Base-by-base conservation (phyloP, 768 basidiomycete species). In the Mycena vulgaris region DNA sequence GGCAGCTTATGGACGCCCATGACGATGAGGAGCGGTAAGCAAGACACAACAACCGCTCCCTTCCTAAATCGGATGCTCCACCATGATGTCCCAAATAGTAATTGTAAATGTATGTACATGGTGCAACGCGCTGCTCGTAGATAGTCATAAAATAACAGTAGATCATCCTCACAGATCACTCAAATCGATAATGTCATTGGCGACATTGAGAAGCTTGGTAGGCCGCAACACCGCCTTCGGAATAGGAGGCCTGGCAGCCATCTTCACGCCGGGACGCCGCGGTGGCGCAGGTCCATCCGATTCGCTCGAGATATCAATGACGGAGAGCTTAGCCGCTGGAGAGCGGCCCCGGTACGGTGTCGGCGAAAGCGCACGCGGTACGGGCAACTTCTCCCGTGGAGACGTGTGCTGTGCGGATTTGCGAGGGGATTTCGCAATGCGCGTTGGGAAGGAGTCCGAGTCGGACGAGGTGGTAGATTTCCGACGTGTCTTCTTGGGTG, bases 391-490 rank as follows among this genome's bases (percentile, higher is more conserved):
- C 30, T 49, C 52, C 27, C 65, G 69, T 19, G 77, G 79, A 2
- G 78, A 80, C 2, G 69, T 66, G 48, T 77, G 78, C 33, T 75
- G 63, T 25, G 53, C 51, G 9, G 74, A 77, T 49, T 77, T 78
- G n/a, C 78, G 80, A 9, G 79, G 81, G 1, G 81, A 82, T 53
- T 81, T 80, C 17, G 75, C 71, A 14, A 78, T 8, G n/a, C 71
- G 49, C 11, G 57, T 25, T 1, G 35, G 5, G 35, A 56, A 55
- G 5, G 63, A 42, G 37, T 73, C 70, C 0, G 71, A 62, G 13
- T 67, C 69, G 55, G 64, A 64, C 28, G 70, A 62, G 28, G 40
- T 35, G 21, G 37, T 49, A 10, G 65, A 47, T 8, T 49, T 71
- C 17, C 70, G 60, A 3, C 70, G 64, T 13, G 49, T 31, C n/a